Evolutionary conservation across 148 eudicot species (phyloP), one percentile per base, ranked within the genome.

Genomic region (Amaranthus hypochondriacus): DNA sequence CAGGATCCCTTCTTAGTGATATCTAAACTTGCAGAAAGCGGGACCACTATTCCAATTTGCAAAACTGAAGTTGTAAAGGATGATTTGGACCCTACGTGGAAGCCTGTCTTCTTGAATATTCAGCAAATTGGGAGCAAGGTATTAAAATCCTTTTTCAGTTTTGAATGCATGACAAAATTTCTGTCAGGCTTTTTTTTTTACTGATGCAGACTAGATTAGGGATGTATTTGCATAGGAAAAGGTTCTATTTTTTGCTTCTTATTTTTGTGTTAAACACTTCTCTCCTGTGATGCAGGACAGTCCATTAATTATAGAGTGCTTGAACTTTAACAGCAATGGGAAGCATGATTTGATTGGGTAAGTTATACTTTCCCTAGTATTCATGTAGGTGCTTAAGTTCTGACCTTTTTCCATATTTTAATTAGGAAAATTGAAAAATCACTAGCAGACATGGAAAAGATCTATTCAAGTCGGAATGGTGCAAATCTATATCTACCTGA

Each of bases 91-190:
- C 99, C 99, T 4, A 86, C 62, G 44, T 96, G 99, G 99, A 92
- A 92, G 60, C 92, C 92, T 9, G 82, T 92, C 43, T 81, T 75
- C 56, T 59, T 96, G 71, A 90, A 80, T 75, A 81, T 84, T 72
- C 92, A 89, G 75, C 97, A 89, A 83, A 87, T 84, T 65, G 96
- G 95, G 69, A 88, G 92, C 77, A 96, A 92, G 99, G 98, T 91
- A 89, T 73, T 62, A 47, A 42, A 54, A 75, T 51, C 21, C 72
- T 65, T 48, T 7, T 48, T 62, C 21, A 9, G 10, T 49, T 28
- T 28, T 56, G 7, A 14, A 42, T 11, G 55, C 18, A 49, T 57
- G 70, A 48, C 49, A 47, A 75, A 42, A 64, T 57, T 39, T 50
- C 65, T 46, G 48, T 21, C 59, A 13, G 9, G 11, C 11, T 10